Percentiles rank a stretch among this genome's conserved stretches.
These are phyloP conservation scores for Triticum monococcum DNA, from an alignment of 176 grass and related monocot species.

Conservation along the genomic window DNA sequence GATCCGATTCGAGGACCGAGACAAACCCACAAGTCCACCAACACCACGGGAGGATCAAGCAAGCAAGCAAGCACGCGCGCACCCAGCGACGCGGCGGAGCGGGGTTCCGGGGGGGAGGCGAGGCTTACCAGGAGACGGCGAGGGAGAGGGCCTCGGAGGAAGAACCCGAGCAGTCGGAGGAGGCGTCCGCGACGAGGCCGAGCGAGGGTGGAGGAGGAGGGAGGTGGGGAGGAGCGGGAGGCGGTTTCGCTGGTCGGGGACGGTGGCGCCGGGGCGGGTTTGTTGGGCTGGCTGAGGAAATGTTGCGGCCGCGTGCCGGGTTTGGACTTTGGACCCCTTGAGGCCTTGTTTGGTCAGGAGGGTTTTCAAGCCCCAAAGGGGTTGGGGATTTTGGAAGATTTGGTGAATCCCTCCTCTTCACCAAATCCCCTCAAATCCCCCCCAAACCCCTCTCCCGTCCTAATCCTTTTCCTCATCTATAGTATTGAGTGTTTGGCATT, in stretches of 20 bases:
- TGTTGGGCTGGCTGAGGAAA: neutral
- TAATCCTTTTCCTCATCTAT: no score
- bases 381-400: no score
- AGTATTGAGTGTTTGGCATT: no score
- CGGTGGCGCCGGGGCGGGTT: neutral
- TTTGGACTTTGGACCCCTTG: no score
- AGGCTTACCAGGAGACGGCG: neutral
- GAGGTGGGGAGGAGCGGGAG: neutral
- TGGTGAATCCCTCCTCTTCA: no score
- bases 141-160: neutral
- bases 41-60: neutral
- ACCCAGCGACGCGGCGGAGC: neutral
- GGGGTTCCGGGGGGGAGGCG: neutral
- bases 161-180: neutral
- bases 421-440: no score
- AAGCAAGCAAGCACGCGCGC: neutral
- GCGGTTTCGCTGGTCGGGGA: neutral
- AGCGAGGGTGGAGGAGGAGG: neutral
- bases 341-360: no score
- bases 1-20: slow-evolving; percentile 21
- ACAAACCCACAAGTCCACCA: neutral
- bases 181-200: neutral
- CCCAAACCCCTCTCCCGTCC: no score
- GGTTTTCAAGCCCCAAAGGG: no score
- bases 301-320: neutral